Base-by-base conservation (phyloP, 352 stramenopile genomes). In the Globisporangium barbulae region DNA sequence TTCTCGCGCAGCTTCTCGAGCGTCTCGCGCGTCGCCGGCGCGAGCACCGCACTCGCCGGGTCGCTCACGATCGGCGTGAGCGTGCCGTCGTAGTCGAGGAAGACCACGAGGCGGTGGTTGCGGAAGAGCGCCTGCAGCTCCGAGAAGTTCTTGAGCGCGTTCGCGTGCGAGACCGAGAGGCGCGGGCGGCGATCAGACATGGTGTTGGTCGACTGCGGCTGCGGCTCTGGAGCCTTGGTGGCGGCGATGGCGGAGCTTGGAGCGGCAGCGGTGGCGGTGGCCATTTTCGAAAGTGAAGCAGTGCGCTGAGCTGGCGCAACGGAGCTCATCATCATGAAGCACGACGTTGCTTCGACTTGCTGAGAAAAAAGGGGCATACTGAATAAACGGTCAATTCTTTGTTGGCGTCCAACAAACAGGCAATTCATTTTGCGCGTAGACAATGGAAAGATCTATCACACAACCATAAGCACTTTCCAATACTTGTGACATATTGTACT, bases 31-130 rank as follows among this genome's bases (percentile, higher is more conserved):
- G 81, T 91, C 42, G 78, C 75, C 1, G 82, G 66, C 13, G 85
- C 77, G 50, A 97, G 74, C 54, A 84, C 59, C 35, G 89, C 90
- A 53, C 85, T 71, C 45, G 74, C 76, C 30, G 90, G 90, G 69
- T 97, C 88, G 47, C 85, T 96, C 53, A 97, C 90, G 47, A 97
- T 97, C 5, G 90, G 90, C 17, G 88, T 96, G 10, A 97, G 75
- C 35, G 90, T 97, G 22, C 90, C 90, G 35, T 97, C 90, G 35
- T 97, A 97, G 75, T 97, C 89, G 45, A 96, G 74, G 45, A 97
- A 96, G 21, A 97, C 63, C 19, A 94, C 89, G 22, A 97, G 70
- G 31, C 81, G 80, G 30, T 78, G 78, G 63, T 81, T 69, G 22
- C 59, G 64, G 49, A 94, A 87, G 25, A 73, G 78, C 21, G 62